Evolutionary conservation across 2,329 filamentous ascomycete genomes (phyloP).

Genomic region (Alternaria hordeiaustralica): DNA sequence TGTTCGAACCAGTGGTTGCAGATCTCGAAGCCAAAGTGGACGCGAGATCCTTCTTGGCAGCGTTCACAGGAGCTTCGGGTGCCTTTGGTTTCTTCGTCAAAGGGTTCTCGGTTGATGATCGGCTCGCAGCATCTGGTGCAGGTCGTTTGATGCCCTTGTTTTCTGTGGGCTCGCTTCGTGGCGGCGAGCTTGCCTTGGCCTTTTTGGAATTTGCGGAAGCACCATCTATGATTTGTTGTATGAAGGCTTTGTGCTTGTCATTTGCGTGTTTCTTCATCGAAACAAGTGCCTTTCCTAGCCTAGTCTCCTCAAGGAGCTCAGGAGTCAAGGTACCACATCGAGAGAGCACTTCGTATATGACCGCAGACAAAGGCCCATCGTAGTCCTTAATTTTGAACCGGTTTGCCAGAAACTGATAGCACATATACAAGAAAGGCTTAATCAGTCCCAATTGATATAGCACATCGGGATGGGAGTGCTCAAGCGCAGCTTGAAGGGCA

Average conservation of each 20-base stretch:
- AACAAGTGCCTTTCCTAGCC: constrained; percentile 69
- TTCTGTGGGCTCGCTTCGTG: constrained; percentile 29
- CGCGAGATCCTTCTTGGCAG: constrained; percentile 26
- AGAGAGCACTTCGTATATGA: constrained; percentile 63
- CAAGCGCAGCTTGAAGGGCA: constrained; percentile 54
- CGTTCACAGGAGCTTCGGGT: constrained; percentile 20
- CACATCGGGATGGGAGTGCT: constrained; percentile 56
- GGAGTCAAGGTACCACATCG: constrained; percentile 67
- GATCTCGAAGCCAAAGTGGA: constrained; percentile 14
- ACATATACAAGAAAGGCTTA: constrained; percentile 53
- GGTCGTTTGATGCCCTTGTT: constrained; percentile 42
- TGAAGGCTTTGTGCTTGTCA: constrained; percentile 66
- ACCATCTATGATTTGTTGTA: constrained; percentile 62
- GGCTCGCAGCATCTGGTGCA: constrained; percentile 26
- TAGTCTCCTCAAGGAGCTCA: constrained; percentile 66
- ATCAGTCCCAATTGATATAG: constrained; percentile 49
- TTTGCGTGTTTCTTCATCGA: constrained; percentile 71
- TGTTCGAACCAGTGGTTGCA: constrained; percentile 11
- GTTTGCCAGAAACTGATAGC: constrained; percentile 58
- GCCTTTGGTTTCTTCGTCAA: constrained; percentile 40
- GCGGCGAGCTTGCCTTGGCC: constrained; percentile 40
- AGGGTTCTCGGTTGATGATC: constrained; percentile 25
- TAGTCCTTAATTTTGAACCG: constrained; percentile 54
- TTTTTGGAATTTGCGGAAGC: constrained; percentile 52
- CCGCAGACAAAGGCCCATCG: constrained; percentile 50